Conservation (phyloP, 2,329 filamentous ascomycete species). For the Clarireedia sp. region DNA sequence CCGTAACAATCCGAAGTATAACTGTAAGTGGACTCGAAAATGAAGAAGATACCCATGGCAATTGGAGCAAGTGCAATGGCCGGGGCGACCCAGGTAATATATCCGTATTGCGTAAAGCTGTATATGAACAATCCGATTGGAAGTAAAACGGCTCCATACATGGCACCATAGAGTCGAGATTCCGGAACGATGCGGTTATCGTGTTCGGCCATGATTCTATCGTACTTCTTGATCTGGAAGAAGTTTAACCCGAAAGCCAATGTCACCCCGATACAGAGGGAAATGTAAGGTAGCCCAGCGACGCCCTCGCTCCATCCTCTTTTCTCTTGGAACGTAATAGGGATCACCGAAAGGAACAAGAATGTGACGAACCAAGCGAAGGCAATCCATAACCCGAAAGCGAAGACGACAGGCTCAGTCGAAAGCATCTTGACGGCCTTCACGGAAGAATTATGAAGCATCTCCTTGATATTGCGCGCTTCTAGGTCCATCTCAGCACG, state of each 20-base stretch:
- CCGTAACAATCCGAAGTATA: slow-evolving; percentile 10
- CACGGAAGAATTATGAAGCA: slow-evolving; percentile 65
- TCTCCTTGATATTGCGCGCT: slow-evolving; percentile 46
- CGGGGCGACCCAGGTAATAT: slow-evolving; percentile 7
- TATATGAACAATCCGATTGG: slow-evolving; percentile 69
- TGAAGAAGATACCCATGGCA: slow-evolving; percentile 8
- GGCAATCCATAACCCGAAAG: slow-evolving; percentile 79
- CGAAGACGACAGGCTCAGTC: slow-evolving; percentile 72
- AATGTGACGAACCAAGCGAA: slow-evolving; percentile 88
- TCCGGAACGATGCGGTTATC: slow-evolving; percentile 45
- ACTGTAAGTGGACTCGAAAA: slow-evolving; percentile 8
- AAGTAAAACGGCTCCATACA: slow-evolving; percentile 62
- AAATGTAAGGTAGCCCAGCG: slow-evolving; percentile 54
- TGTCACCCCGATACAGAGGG: slow-evolving; percentile 33
- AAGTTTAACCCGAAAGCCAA: slow-evolving; percentile 8
- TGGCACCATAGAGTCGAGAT: slow-evolving; percentile 71
- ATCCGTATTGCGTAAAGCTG: slow-evolving; percentile 39
- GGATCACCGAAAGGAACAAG: slow-evolving; percentile 70
- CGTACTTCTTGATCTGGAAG: slow-evolving; percentile 5
- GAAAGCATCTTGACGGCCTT: slow-evolving; percentile 65
- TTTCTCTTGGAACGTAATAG: slow-evolving; percentile 65
- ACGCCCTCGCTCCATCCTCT: slow-evolving; percentile 54
- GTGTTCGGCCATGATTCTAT: neutral
- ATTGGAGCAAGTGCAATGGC: slow-evolving; percentile 5
- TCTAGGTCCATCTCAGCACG: slow-evolving; percentile 44